A percentile compares a stretch with the other conserved stretches of the same genome.
These are phyloP conservation scores for Tylopilus sp. DNA, from an alignment of 768 basidiomycete genomes.

Conservation along the genomic window DNA sequence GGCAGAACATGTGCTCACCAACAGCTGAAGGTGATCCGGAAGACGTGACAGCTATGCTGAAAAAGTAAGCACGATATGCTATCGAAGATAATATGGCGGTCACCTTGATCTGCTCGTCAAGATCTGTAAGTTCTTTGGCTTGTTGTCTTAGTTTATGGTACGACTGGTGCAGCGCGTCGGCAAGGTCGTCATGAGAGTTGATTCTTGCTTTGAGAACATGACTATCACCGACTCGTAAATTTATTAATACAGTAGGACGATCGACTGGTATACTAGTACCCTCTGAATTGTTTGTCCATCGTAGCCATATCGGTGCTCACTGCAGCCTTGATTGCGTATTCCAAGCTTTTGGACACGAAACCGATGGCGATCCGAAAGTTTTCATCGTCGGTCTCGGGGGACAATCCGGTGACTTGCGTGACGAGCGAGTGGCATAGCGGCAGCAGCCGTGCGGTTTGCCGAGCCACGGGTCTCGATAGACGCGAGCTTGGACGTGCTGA, in stretches of 20 bases:
- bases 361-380: constrained; percentile 51
- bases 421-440: constrained; percentile 55
- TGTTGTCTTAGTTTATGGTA: constrained; percentile 51
- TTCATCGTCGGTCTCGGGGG: constrained; percentile 38
- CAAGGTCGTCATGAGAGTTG: constrained; percentile 58
- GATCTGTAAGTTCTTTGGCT: constrained; percentile 47
- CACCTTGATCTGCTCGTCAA: constrained; percentile 68
- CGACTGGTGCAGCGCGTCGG: constrained; percentile 54
- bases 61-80: constrained; percentile 1
- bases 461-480: constrained; percentile 50
- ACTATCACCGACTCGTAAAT: constrained; percentile 33
- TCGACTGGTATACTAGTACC: constrained; percentile 41
- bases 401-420: constrained; percentile 50
- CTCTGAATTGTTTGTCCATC: constrained; percentile 50
- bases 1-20: constrained; percentile 43
- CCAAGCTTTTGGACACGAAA: constrained; percentile 56
- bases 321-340: constrained; percentile 54
- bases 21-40: constrained; percentile 69
- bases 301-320: constrained; percentile 52
- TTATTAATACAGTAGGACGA: not conserved
- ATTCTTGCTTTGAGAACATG: constrained; percentile 67
- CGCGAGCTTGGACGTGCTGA: constrained; percentile 40
- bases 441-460: constrained; percentile 47
- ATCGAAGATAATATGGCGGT: not conserved
- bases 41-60: constrained; percentile 51